Evolutionary conservation across 257 asterid species (phyloP), one percentile per base, ranked within the genome.

Genomic region (Solanum pimpinellifolium): DNA sequence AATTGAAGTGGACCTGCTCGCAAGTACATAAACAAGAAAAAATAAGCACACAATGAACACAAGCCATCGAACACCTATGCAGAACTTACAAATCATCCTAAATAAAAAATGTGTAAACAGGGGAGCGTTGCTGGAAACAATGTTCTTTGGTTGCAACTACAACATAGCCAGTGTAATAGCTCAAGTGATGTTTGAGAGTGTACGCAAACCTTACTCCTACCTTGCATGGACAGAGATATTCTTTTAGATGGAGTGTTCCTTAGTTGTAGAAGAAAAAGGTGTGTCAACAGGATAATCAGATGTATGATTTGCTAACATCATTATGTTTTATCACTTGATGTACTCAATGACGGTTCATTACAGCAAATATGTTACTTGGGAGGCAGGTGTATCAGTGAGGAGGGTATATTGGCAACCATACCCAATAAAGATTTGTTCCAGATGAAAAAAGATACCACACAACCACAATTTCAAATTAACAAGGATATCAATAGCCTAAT

Each of bases 1-100:
- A 96, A 96, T 87, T 96, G 98, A 88, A 95, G 96, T 35, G 99
- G 99, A 86, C 98, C 99, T 96, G 93, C 44, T 27, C 66, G 11
- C 16, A 81, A 49, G 46, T 74, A 86, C 41, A 47, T 80, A 27
- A 41, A 82, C 74, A 85, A 7, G 20, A 42, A 62, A 85, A 89
- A 87, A 21, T 14, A 8, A 37, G 23, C 44, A 46, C 29, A 18
- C 15, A 21, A 14, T 69, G 33, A 46, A 37, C 68, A 20, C 16
- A 69, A 49, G 14, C 75, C 74, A 25, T 52, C 27, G 8, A 81
- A 29, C 29, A 49, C 11, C 6, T 47, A 29, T 16, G 44, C 7
- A 47, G 85, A 47, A 81, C 66, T 46, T 78, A 78, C 66, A 78
- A 46, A 46, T 46, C 85, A 81, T 29, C 33, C 85, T 81, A 52